phyloP scores from a whole-genome alignment of 768 basidiomycete species.

The Austroboletus festivus region DNA sequence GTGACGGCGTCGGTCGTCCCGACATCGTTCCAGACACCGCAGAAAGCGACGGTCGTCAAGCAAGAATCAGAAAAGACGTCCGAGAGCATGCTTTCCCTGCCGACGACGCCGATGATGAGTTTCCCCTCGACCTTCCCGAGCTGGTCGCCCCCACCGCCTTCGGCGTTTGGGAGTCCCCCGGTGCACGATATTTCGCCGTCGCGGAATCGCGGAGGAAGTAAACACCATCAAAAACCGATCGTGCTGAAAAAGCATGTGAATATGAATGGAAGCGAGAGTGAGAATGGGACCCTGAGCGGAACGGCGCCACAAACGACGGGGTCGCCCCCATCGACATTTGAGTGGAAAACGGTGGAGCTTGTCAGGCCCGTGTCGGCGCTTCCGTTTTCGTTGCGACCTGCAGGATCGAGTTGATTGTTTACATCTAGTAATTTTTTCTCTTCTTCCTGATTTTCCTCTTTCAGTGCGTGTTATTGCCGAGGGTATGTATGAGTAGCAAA shows the following conservation, averaged over 20 bases:
- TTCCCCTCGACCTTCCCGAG: slow-evolving; percentile 22
- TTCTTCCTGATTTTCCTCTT: too few species aligned
- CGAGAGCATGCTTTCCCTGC: slow-evolving; percentile 6
- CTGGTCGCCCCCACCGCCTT: slow-evolving; percentile 23
- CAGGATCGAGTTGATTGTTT: slow-evolving; percentile 11
- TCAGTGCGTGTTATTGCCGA: too few species aligned
- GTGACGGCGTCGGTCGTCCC: slow-evolving; percentile 28
- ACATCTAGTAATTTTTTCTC: too few species aligned
- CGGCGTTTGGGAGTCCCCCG: slow-evolving; percentile 14
- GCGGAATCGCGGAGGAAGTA: slow-evolving; percentile 23
- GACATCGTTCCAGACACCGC: slow-evolving; percentile 29
- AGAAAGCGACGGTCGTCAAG: slow-evolving; percentile 20
- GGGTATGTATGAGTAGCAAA: too few species aligned
- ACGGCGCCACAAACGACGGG: not conserved
- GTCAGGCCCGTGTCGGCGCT: slow-evolving; percentile 21
- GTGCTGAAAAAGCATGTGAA: slow-evolving; percentile 26
- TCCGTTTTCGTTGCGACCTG: slow-evolving; percentile 24
- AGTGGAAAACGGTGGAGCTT: slow-evolving; percentile 26
- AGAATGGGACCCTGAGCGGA: too few species aligned
- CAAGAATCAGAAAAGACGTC: not conserved
- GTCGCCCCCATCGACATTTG: slow-evolving; percentile 9
- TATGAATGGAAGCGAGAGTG: too few species aligned
- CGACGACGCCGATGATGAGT: slow-evolving; percentile 19
- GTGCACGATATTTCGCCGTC: slow-evolving; percentile 18
- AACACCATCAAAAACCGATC: slow-evolving; percentile 37